Conservation (phyloP, 2,329 filamentous ascomycete genomes). For the Sporothrix dimorphospora region DNA sequence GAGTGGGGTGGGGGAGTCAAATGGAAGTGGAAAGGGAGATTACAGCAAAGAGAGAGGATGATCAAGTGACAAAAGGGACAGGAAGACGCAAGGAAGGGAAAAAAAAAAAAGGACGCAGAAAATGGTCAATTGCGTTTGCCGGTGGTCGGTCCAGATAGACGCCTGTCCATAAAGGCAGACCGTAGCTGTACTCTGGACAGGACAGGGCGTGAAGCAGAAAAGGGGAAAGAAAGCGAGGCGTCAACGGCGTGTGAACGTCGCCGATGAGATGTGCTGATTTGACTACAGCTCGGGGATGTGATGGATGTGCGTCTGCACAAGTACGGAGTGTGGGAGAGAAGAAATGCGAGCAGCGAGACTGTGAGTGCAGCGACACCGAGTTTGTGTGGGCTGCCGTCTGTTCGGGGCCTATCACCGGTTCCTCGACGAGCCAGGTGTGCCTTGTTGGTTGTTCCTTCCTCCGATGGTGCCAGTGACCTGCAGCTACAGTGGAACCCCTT, state of each 20-base stretch:
- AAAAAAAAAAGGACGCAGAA: background rate
- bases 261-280: background rate
- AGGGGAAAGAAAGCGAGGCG: background rate
- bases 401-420: background rate
- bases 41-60: background rate
- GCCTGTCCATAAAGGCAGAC: background rate
- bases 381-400: background rate
- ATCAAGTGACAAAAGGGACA: background rate
- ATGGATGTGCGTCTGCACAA: background rate
- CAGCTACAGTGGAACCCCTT: constrained; percentile 8
- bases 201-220: background rate
- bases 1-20: constrained; percentile 9
- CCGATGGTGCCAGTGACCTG: constrained; percentile 14
- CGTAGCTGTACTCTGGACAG: background rate
- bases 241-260: background rate
- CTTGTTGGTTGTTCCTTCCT: constrained; percentile 16
- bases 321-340: constrained; percentile 9
- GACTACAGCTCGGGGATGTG: background rate
- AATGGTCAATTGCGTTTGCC: background rate
- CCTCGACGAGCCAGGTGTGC: background rate
- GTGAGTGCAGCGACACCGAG: background rate
- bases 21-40: background rate
- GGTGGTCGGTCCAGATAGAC: too few species aligned
- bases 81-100: background rate
- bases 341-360: background rate